Conservation (phyloP, 345 rosid genomes). For the Sapria himalayana region DNA sequence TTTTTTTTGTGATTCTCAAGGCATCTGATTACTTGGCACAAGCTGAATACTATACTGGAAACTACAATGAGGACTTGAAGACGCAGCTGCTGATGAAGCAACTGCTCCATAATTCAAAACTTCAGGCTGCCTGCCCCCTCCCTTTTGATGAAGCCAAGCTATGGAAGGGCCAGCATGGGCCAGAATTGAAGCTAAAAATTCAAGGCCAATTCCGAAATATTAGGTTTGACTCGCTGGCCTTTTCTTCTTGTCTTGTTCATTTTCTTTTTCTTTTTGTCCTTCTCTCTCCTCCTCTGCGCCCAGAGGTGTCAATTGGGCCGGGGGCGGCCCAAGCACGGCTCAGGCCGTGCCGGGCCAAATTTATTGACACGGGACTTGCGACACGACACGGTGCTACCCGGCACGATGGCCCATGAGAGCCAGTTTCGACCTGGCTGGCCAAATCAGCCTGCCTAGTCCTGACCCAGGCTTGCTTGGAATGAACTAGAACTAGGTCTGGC, state of each 20-base stretch:
- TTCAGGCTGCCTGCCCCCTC: constrained; percentile 80
- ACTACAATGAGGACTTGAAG: constrained; percentile 60
- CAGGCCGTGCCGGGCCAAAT: too few species aligned
- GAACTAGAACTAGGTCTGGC: too few species aligned
- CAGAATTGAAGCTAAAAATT: constrained; percentile 64
- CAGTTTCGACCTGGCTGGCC: too few species aligned
- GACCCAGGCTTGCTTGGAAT: too few species aligned
- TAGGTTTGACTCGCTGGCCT: constrained; percentile 25
- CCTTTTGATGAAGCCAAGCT: constrained; percentile 95
- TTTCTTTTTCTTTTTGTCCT: neutral
- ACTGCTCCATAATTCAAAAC: constrained; percentile 42
- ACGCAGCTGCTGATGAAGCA: constrained; percentile 66
- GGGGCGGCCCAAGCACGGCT: too few species aligned
- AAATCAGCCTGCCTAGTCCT: too few species aligned
- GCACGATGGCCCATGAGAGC: too few species aligned
- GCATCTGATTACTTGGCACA: constrained; percentile 64
- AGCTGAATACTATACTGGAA: constrained; percentile 74
- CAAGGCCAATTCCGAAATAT: constrained; percentile 82
- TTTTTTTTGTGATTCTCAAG: constrained; percentile 30
- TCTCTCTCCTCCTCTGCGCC: too few species aligned
- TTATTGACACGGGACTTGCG: too few species aligned
- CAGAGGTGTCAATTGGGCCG: too few species aligned
- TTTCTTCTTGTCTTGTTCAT: neutral
- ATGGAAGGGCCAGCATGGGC: constrained; percentile 91
- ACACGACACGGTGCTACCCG: too few species aligned